Evolutionary conservation across 2,329 filamentous ascomycete species (phyloP), one percentile per base, ranked within the genome.

Genomic region (Aspergillus novofumigatus): DNA sequence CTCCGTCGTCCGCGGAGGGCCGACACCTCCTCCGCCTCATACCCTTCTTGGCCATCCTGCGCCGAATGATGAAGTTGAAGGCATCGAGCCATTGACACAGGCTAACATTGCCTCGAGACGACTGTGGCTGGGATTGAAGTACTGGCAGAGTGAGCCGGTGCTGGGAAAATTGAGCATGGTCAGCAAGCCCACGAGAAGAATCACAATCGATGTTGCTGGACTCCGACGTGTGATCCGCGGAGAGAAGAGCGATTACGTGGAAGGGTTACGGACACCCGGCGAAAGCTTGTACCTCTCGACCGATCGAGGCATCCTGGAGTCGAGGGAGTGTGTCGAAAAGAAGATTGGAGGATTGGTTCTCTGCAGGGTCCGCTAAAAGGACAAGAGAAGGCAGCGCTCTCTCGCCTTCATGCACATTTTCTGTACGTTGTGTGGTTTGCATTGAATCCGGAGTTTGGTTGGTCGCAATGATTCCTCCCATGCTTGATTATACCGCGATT

Each of bases 101-200:
- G 80, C 79, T 66, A 96, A 95, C 75, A 84, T 91, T 41, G 83
- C 91, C 4, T 82, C 80, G 42, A 83, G 90, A 70, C 82, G 92
- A 59, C 78, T 97, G 63, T 97, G 92, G 92, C 76, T 97, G 11
- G 91, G 91, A 1, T 78, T 96, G 68, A 96, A 96, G 78, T 96
- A 96, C 82, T 90, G 85, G 84, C 86, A 92, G 65, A 89, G 89
- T 69, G 81, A 87, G 73, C 91, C 92, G 5, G 91, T 96, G 23
- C 77, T 97, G 64, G 80, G 80, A 60, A 81, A 84, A 62, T 81
- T 93, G 67, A 73, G 75, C 51, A 73, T 88, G 69, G 79, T 96
- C 59, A 88, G 84, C 68, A 93, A 87, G 74, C 89, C 91, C 9
- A 92, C 84, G 67, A 82, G 91, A 62, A 76, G 85, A 65, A 83